Base-by-base conservation (phyloP, 768 basidiomycete species). In the Neoboletus subvelutipes region DNA sequence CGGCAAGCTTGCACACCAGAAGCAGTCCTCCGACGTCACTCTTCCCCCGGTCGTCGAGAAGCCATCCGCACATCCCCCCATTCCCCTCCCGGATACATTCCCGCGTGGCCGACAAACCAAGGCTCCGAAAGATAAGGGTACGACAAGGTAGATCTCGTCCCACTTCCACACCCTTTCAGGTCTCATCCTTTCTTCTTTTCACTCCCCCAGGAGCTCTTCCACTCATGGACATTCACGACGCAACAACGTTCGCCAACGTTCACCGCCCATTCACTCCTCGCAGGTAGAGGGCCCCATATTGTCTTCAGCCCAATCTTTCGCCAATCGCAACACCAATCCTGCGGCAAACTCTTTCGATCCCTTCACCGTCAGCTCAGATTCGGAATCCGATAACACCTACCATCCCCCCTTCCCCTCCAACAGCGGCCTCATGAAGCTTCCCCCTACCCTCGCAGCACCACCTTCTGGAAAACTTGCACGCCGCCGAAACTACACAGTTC, bases 231-330 rank as follows among this genome's bases (percentile, higher is more conserved):
- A 71, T 41, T 70, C 72, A 64, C 78, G 80, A 66, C 80, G 80
- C 71, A 79, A 76, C 73, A 78, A 75, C 63, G 74, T 69, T 55
- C 85, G 85, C 58, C 86, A 87, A 67, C 80, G 84, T 22, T 88
- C 87, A 40, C 85, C 85, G 18, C 82, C 83, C 34, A 71, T 79
- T 42, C 66, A 73, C 56, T 71, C 84, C 81, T 82, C 83, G 81
- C 85, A 87, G 81, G 85, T 80, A 83, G 87, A 87, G 82, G 81
- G 70, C 67, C 71, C 72, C 58, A 59, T 62, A 28, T 56, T 34
- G 52, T 58, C 58, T 50, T 46, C 64, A 20, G 52, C 69, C 49
- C 71, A 61, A 43, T 62, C 67, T 13, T 66, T 66, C 42, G 29
- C 62, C 52, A 65, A 64, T 46, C 73, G 65, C 33, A 64, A 50